Base-by-base conservation (phyloP, 768 basidiomycete genomes). In the Tricholoma flavovirens region DNA sequence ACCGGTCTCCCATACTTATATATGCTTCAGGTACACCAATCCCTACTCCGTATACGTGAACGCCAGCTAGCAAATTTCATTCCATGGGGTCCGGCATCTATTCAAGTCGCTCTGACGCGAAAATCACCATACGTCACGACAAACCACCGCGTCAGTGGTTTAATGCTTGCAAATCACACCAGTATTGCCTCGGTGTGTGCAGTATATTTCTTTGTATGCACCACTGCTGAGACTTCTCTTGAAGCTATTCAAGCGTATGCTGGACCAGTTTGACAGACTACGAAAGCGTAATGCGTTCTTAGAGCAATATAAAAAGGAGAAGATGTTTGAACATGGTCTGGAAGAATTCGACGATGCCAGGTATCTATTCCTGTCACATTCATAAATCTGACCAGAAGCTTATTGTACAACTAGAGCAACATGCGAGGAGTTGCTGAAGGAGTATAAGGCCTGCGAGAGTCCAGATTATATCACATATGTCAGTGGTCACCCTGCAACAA, bases 111-210 rank as follows among this genome's bases (percentile, higher is more conserved):
- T 5, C 74, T 98, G 57, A 97, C 95, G 1, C 86, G 91, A 56
- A 86, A 83, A 63, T 94, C 92, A 14, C 94, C 93, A 5, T 96
- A 96, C 66, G 75, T 97, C 53, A 78, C 84, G 4, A 86, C 90
- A 36, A 90, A 87, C 64, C 94, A 99, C 70, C 88, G 95, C 11
- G 95, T 98, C 55, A 98, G 95, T 68, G 96, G 96, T 0, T 78
- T 99, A 51, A 98, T 99, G 97, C 82, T 99, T 50, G 97, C 95
- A 9, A 99, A 99, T 64, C 97, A 99, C 69, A 99, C 97, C n/a
- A 94, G 93, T 64, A 93, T 99, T 57, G 93, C 93, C 24, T 94
- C 93, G 32, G 91, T 95, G 62, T 38, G 88, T 79, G 8, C 8
- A 6, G 19, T 38, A 40, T 33, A 21, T 49, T 15, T 52, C 48